Base-by-base conservation (phyloP, 345 rosid genomes). In the Viola odorata region DNA sequence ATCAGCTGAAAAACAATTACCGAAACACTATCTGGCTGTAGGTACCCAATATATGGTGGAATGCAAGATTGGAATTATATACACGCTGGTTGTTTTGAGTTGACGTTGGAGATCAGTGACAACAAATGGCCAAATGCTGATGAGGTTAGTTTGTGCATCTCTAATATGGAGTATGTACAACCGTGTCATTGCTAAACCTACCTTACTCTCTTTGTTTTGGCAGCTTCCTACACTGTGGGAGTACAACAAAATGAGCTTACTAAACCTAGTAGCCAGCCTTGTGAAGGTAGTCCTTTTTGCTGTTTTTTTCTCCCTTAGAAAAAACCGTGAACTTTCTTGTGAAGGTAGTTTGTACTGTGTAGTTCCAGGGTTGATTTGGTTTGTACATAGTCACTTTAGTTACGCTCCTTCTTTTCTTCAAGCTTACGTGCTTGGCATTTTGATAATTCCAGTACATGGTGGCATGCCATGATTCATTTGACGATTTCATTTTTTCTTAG, bases 41-140 rank as follows among this genome's bases (percentile, higher is more conserved):
- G 98, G 96, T 94, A 90, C 69, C 99, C 99, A 6, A 83, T 94
- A 55, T 94, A 90, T 80, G 99, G 96, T 55, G 99, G 91, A 72
- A 94, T 90, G 99, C 99, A 94, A 78, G 99, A 90, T 63, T 94
- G 97, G 97, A 94, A 94, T 73, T 94, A 94, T 74, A 85, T 94
- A 71, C 76, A 90, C 75, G 99, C 86, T 64, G 91, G 85, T 57
- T 94, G 99, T 79, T 85, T 94, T 57, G 99, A 94, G 72, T 77
- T 94, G 82, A 94, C 97, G n/a, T 75, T 94, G 79, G 97, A 94
- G 82, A 74, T 90, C 37, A 88, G 99, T 53, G 96, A 94, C 67
- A 71, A 84, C 74, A 90, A 94, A 74, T 94, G 99, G 99, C 97
- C 99, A 71, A 76, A 57, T 52, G 90, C 91, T 41, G 64, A 77